Conservation (phyloP, 108 stramenopile species). For the Fistulifera pelliculosa region DNA sequence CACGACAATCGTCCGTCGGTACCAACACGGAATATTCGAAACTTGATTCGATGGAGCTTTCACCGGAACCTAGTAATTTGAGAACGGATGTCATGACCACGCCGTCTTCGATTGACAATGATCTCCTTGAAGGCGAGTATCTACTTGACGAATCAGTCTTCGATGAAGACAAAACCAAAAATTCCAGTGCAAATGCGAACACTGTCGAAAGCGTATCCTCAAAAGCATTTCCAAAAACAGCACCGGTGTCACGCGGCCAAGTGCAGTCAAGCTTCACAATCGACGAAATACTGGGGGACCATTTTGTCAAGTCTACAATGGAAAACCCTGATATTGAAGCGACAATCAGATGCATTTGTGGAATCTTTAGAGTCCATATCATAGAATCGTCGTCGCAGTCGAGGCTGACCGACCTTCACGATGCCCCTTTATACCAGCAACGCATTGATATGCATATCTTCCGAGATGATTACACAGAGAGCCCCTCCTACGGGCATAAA, state of each 20-base stretch:
- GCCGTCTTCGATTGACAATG: not conserved
- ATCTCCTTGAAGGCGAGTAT: not conserved
- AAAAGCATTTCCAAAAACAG: too few species aligned
- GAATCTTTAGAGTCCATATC: constrained; percentile 4
- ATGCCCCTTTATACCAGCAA: too few species aligned
- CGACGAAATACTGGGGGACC: constrained; percentile 3
- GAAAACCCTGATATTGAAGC: constrained; percentile 92
- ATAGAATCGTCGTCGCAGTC: not conserved
- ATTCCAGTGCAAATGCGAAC: not conserved
- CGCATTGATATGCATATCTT: too few species aligned
- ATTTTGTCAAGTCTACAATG: constrained; percentile 77
- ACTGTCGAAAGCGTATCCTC: too few species aligned
- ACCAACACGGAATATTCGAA: too few species aligned
- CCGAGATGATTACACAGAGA: constrained; percentile 58
- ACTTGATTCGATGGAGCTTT: constrained; percentile 7
- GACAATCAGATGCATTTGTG: constrained; percentile 50
- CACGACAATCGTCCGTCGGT: too few species aligned
- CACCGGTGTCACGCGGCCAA: not conserved
- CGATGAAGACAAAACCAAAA: not conserved
- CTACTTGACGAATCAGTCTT: not conserved
- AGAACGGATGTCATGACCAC: not conserved
- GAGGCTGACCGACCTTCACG: too few species aligned
- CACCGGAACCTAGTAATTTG: constrained; percentile 8
- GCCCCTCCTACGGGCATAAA: constrained; percentile 69
- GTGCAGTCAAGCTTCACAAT: not conserved